Evolutionary conservation across 2,329 filamentous ascomycete genomes (phyloP), one percentile per base, ranked within the genome.

Genomic region (Ophiostoma sp.): DNA sequence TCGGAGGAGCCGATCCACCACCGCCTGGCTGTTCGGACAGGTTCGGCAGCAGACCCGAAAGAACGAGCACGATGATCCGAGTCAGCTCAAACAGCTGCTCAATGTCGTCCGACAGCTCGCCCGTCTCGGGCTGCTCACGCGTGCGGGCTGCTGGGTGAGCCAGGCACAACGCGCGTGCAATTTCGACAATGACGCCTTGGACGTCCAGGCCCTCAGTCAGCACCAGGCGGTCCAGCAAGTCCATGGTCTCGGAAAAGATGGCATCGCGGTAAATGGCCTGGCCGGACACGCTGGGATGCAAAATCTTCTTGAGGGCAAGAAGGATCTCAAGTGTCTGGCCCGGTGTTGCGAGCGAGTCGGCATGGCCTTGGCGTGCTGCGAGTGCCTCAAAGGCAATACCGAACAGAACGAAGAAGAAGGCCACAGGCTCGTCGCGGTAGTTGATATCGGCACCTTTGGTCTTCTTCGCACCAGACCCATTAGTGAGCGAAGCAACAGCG

Each of bases 341-440:
- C 72, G 89, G 88, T 0, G 87, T 87, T 4, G 88, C 88, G 42
- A 93, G 83, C 65, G 88, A 82, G 73, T 90, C 88, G 45, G 80
- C 81, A 65, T 85, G 83, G 36, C 86, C 85, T 5, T 90, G 89
- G 64, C 93, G 88, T 6, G 92, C 92, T 7, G 94, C 94, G 36
- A 99, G 85, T 18, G 96, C 94, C 78, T 99, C 96, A 73, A 99
- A 98, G 0, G 94, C 93, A 69, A 99, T 89, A 11, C 95, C 95
- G 74, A 98, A 99, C 0, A 99, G 84, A 14, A 99, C 94, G 75
- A 99, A 99, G 81, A 99, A 99, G 83, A 99, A 99, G 0, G 95
- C 95, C 1, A 98, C 92, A 0, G 95, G 95, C 76, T 99, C 95
- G 75, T 98, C 94, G 64, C 95, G 91, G 76, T 99, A 99, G 77